Evolutionary conservation across 2,329 filamentous ascomycete species (phyloP), one percentile per base, ranked within the genome.

Genomic region (Fusarium poae): DNA sequence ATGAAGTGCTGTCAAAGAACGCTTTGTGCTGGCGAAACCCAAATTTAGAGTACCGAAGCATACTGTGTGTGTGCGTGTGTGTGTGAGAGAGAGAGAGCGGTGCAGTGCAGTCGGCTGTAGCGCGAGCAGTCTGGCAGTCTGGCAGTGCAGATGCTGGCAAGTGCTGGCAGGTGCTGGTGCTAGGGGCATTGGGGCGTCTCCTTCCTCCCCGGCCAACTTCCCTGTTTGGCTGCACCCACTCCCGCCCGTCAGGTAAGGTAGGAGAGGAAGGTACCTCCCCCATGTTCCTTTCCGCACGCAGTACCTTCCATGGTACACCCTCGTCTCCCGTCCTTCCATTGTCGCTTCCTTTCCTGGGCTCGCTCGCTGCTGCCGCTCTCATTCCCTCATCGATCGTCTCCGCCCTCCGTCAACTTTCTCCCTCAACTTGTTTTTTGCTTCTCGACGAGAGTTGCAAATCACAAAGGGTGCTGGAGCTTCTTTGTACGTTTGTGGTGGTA

Each of bases 381-480:
- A 68, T 72, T 76, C 73, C 74, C 70, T 73, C 72, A 76, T 73
- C 72, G 72, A 76, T 73, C 72, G 72, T 75, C 75, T 77, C 75
- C 73, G 74, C 75, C 70, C 67, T 69, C 71, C 73, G 73, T 75
- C 73, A 76, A 73, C 74, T 75, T 75, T 73, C 72, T 65, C 65
- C 69, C 72, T 73, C 67, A 66, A 66, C 68, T 74, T 66, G 62
- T 74, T 65, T 67, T 72, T 70, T 68, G 60, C 64, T 66, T 67
- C 57, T 71, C 73, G 54, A 74, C 71, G 68, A 72, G 73, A 76
- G 73, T 72, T 73, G 64, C 72, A 68, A 74, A 74, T 71, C 62
- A 68, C 53, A 68, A 49, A 71, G 65, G 68, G 66, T 67, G 68
- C 35, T 62, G 65, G 65, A 66, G 54, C 58, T 66, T 64, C 58